Base-by-base conservation (phyloP, 108 stramenopile species). In the Seminavis robusta region DNA sequence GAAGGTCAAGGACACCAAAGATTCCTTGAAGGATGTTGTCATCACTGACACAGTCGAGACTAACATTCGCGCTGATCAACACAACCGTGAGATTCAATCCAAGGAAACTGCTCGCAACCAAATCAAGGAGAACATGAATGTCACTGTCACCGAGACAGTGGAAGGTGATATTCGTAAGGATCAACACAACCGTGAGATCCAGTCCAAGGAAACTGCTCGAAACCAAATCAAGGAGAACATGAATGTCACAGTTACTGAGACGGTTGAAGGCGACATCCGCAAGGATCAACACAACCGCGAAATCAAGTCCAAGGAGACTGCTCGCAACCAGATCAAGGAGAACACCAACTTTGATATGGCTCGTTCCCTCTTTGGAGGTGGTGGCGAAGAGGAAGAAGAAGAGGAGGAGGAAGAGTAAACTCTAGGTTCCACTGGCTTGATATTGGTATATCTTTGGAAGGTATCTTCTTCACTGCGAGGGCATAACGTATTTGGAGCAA, bases 341-440 rank as follows among this genome's bases (percentile, higher is more conserved):
- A 65, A 65, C 33, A 54, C 64, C 13, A 65, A 65, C 29, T 65
- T 65, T 38, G 64, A 65, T 24, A 65, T 65, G 64, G 64, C 64
- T n/a, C 33, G 64, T 21, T 52, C 51, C 15, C 27, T 65, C 11
- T 65, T 65, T 56, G 64, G 64, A 31, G 64, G 64, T 38, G 64
- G 64, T 16, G 64, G 49, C 7, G 61, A 51, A 30, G 53, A 54
- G 0, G 4, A 54, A 7, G 17, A 52, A 20, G 51, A 42, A 1
- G 40, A 51, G 27, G 51, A 5, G 42, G 26, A 16, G 64, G 62
- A 63, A 30, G 62, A 63, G n/a, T n/a, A n/a, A n/a, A n/a, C n/a
- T n/a, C n/a, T n/a, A n/a, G n/a, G n/a, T n/a, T n/a, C n/a, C n/a
- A n/a, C n/a, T n/a, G n/a, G n/a, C n/a, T n/a, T n/a, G n/a, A n/a